Conservation (phyloP, 75 land plant genomes). For the Ceratopteris richardii region DNA sequence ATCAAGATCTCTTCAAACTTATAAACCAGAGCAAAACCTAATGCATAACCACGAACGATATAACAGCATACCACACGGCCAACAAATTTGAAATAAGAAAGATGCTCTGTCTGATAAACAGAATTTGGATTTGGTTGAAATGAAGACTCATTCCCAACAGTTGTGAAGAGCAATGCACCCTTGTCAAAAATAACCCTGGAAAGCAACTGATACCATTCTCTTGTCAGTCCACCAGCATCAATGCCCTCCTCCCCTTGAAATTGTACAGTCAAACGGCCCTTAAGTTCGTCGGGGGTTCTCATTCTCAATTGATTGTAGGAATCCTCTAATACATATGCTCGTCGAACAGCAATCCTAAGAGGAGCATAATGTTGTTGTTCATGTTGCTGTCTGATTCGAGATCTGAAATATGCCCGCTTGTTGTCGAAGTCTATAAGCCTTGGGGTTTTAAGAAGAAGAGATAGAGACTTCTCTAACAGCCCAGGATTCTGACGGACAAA, state of each 20-base stretch:
- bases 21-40: not conserved
- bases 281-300: constrained; percentile 52
- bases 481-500: constrained; percentile 63
- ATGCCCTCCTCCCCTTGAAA: constrained; percentile 84
- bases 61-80: constrained; percentile 59
- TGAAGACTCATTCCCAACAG: constrained; percentile 64
- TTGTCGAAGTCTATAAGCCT: constrained; percentile 65
- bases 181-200: constrained; percentile 79
- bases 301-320: constrained; percentile 67
- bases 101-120: constrained; percentile 73
- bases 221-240: constrained; percentile 82
- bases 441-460: constrained; percentile 54
- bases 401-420: constrained; percentile 58
- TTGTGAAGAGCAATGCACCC: constrained; percentile 72
- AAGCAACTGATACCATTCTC: constrained; percentile 73
- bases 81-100: constrained; percentile 77
- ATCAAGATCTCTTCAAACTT: not conserved
- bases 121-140: constrained; percentile 85
- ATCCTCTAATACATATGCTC: constrained; percentile 68
- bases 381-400: constrained; percentile 58
- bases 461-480: constrained; percentile 60
- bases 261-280: constrained; percentile 66
- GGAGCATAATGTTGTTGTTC: constrained; percentile 64
- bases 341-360: constrained; percentile 45
- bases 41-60: not conserved